phyloP scores from a whole-genome alignment of 2,329 filamentous ascomycete species.

The Nannizziopsis arthrosporioides region DNA sequence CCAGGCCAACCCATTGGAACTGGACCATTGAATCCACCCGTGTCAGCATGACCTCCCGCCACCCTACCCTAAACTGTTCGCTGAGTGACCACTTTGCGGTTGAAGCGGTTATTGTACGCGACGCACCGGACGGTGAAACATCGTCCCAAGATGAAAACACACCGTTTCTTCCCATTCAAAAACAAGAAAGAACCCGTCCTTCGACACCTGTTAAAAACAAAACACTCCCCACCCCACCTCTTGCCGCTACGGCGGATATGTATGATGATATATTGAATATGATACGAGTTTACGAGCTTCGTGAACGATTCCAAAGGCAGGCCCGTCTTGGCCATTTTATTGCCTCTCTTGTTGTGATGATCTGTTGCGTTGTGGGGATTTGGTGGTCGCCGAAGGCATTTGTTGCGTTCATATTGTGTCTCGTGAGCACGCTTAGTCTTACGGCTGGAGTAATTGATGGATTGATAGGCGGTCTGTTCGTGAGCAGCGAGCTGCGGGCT shows the following conservation, averaged over 20 bases:
- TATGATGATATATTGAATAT: conserved; percentile 65
- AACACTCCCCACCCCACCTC: neutral
- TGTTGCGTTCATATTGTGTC: conserved; percentile 66
- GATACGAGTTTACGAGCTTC: conserved; percentile 54
- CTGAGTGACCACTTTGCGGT: conserved; percentile 93
- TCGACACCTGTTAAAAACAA: neutral
- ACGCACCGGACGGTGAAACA: conserved; percentile 18
- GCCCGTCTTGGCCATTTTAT: conserved; percentile 66
- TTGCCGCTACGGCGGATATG: conserved; percentile 25
- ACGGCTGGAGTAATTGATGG: conserved; percentile 70
- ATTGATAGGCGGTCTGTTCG: conserved; percentile 74
- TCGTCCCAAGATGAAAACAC: conserved; percentile 12
- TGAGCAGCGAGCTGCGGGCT: conserved; percentile 68
- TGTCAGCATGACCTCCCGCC: conserved; percentile 70
- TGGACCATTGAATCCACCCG: conserved; percentile 62
- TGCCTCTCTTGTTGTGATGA: conserved; percentile 51
- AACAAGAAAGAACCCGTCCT: conserved; percentile 8
- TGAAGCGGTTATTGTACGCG: conserved; percentile 58
- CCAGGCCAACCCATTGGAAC: conserved; percentile 25
- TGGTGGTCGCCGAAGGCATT: conserved; percentile 76
- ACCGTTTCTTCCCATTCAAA: conserved; percentile 16
- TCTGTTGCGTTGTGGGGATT: conserved; percentile 66
- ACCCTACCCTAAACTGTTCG: conserved; percentile 70
- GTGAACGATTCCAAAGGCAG: conserved; percentile 60
- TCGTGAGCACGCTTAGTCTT: conserved; percentile 68